phyloP scores from a whole-genome alignment of 345 rosid genomes.

The Gossypium mustelinum region DNA sequence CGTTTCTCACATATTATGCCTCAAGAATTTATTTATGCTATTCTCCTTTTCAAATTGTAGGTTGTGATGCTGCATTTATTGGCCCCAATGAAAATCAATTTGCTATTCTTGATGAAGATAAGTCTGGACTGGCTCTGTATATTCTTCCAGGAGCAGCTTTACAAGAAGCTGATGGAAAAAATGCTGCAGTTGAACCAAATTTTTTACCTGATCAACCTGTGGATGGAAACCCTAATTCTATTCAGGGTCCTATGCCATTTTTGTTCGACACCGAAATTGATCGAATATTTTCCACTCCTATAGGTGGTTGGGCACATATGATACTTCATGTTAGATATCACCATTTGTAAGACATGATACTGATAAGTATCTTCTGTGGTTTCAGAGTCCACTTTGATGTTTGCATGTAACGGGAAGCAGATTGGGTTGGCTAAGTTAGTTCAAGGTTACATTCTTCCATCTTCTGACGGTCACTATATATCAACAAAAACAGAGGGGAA shows the following conservation, averaged over 20 bases:
- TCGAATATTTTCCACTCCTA: constrained; percentile 87
- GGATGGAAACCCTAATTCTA: constrained; percentile 54
- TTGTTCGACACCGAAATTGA: constrained; percentile 91
- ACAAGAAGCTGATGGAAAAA: constrained; percentile 56
- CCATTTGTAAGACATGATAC: constrained; percentile 18
- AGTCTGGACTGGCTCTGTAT: constrained; percentile 72
- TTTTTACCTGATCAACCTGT: constrained; percentile 36
- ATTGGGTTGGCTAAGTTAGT: constrained; percentile 83
- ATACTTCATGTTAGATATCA: constrained; percentile 19
- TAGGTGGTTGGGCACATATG: constrained; percentile 55
- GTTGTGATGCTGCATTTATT: constrained; percentile 90
- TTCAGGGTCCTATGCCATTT: constrained; percentile 78
- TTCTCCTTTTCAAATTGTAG: constrained; percentile 27
- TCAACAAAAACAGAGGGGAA: constrained; percentile 81
- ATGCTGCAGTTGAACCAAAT: constrained; percentile 43
- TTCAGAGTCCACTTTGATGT: constrained; percentile 93
- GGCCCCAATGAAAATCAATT: constrained; percentile 84
- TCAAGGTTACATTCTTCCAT: constrained; percentile 70
- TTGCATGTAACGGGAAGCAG: constrained; percentile 74
- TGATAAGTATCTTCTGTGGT: constrained; percentile 28
- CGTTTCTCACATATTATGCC: constrained; percentile 2
- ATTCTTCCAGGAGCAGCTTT: constrained; percentile 65
- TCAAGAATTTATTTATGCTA: constrained; percentile 12
- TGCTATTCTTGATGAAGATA: constrained; percentile 93
- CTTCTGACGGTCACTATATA: constrained; percentile 76